Percentiles rank a stretch among this genome's conserved stretches.
phyloP scores from a whole-genome alignment of 2,329 filamentous ascomycete species.

The Amylocarpus encephaloides region DNA sequence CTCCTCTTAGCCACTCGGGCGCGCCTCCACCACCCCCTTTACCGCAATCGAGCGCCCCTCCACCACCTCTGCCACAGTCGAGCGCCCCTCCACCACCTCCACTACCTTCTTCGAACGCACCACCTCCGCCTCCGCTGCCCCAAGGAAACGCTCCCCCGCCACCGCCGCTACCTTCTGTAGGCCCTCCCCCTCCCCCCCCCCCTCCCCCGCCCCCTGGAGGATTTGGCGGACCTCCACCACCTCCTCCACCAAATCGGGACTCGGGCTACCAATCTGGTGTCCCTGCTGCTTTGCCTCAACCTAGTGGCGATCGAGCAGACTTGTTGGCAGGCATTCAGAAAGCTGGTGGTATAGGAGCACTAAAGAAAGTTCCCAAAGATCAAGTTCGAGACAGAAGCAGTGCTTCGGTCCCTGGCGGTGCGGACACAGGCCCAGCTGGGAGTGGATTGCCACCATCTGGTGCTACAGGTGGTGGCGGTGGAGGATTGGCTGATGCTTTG shows the following conservation, averaged over 20 bases:
- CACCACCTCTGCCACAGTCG: slow-evolving; percentile 34
- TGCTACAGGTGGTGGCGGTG: slow-evolving; percentile 45
- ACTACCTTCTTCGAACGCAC: slow-evolving; percentile 31
- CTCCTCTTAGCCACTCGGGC: too few relatives aligned
- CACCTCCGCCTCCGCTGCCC: slow-evolving; percentile 18
- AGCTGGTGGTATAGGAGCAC: slow-evolving; percentile 56
- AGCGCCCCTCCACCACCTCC: slow-evolving; percentile 35
- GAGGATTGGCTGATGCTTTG: slow-evolving; percentile 74
- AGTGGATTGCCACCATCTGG: slow-evolving; percentile 48
- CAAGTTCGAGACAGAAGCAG: slow-evolving; percentile 68
- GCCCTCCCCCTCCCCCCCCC: slow-evolving; percentile 35
- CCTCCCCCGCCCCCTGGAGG: slow-evolving; percentile 28
- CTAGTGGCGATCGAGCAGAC: slow-evolving; percentile 47
- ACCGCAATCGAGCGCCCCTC: slow-evolving; percentile 35
- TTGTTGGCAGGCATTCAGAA: slow-evolving; percentile 67
- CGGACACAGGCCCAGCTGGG: slow-evolving; percentile 44
- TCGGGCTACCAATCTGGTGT: slow-evolving; percentile 51
- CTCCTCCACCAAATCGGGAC: slow-evolving; percentile 49
- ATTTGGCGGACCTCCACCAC: slow-evolving; percentile 32
- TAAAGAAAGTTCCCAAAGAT: slow-evolving; percentile 68
- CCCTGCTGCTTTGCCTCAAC: slow-evolving; percentile 38
- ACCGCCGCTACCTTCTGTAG: slow-evolving; percentile 34
- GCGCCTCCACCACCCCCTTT: slow-evolving; percentile 34
- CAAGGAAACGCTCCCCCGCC: slow-evolving; percentile 29
- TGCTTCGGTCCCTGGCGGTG: slow-evolving; percentile 50